A percentile compares a stretch with the other conserved stretches of the same genome.
Conservation (phyloP, 192 early-diverging fungal species). For the Helicostylum pulchrum region DNA sequence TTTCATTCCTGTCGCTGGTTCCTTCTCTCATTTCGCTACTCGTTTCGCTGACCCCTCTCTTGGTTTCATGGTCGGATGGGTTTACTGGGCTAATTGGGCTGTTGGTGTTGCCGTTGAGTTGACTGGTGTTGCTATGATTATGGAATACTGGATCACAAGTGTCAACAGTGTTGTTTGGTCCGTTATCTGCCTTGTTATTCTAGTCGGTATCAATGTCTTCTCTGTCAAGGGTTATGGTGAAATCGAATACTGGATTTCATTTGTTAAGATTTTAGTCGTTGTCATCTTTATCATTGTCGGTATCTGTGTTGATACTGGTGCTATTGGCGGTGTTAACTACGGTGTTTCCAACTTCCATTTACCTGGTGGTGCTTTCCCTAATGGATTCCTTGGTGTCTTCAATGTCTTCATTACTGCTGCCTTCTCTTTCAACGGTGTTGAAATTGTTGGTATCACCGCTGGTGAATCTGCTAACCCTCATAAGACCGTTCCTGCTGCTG, state of each 20-base stretch:
- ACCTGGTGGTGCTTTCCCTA: slow-evolving; percentile 56
- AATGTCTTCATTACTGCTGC: slow-evolving; percentile 72
- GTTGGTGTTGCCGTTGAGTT: slow-evolving; percentile 72
- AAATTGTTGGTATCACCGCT: slow-evolving; percentile 86
- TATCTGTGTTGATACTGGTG: slow-evolving; percentile 68
- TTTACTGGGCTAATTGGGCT: slow-evolving; percentile 72
- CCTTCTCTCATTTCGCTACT: slow-evolving; percentile 75
- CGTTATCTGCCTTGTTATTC: slow-evolving; percentile 49
- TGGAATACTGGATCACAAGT: slow-evolving; percentile 51
- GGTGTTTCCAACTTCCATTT: slow-evolving; percentile 65
- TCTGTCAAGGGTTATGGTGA: slow-evolving; percentile 79
- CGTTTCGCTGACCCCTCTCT: slow-evolving; percentile 82
- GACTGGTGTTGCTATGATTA: slow-evolving; percentile 68
- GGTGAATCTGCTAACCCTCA: slow-evolving; percentile 87
- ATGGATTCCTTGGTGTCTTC: slow-evolving; percentile 60
- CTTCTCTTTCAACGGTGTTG: slow-evolving; percentile 85
- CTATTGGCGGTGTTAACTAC: slow-evolving; percentile 53
- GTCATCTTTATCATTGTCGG: slow-evolving; percentile 81
- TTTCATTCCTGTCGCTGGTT: slow-evolving; percentile 72
- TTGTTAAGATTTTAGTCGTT: slow-evolving; percentile 83
- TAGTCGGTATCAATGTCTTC: slow-evolving; percentile 63
- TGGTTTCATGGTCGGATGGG: slow-evolving; percentile 24
- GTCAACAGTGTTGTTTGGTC: slow-evolving; percentile 38
- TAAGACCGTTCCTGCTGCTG: slow-evolving; percentile 69
- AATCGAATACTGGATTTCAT: slow-evolving; percentile 79